phyloP scores from a whole-genome alignment of 2,329 filamentous ascomycete genomes.

The Pseudogymnoascus verrucosus region DNA sequence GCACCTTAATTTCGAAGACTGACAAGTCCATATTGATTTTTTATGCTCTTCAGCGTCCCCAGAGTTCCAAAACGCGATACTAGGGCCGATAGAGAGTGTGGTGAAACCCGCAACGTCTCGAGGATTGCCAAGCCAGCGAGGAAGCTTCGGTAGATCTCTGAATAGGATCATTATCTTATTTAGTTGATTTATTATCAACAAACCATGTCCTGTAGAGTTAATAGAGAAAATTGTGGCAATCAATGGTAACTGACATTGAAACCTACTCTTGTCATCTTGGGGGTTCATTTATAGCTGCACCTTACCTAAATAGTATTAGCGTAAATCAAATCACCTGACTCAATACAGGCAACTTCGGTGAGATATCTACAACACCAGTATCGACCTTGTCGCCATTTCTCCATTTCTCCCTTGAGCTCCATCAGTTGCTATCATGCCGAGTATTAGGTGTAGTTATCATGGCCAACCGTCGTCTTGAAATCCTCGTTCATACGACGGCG shows the following conservation, averaged over 20 bases:
- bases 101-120: neutral
- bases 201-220: neutral
- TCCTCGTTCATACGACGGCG: slow-evolving; percentile 27
- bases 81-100: neutral
- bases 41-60: neutral
- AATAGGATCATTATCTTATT: neutral
- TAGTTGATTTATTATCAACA: neutral
- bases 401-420: neutral
- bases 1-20: neutral
- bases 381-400: neutral
- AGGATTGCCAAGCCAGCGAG: neutral
- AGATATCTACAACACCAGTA: neutral
- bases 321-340: neutral
- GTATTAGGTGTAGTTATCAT: neutral
- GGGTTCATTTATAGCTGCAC: neutral
- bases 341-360: neutral
- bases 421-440: neutral
- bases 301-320: neutral
- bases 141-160: neutral
- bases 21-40: neutral
- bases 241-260: neutral
- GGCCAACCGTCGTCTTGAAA: slow-evolving; percentile 19
- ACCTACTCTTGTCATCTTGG: neutral
- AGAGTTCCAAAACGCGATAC: neutral
- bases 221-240: neutral